Percentiles rank a stretch among this genome's conserved stretches.
Conservation (phyloP, 306 rosid genomes). For the Cicer pinnatifidum region DNA sequence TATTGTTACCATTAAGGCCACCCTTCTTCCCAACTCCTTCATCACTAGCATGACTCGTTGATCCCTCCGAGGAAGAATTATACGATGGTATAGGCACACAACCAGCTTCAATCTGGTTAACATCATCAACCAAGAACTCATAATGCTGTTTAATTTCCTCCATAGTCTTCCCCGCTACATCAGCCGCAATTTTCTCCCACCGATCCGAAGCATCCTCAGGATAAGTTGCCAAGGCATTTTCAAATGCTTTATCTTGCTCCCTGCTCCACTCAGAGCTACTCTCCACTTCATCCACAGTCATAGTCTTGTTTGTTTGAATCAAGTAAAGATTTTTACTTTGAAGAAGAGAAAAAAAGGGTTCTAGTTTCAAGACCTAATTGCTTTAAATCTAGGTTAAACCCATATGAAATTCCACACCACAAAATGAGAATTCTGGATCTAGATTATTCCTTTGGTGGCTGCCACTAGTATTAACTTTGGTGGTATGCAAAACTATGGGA, state of each 20-base stretch:
- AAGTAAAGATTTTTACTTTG: constrained; percentile 43
- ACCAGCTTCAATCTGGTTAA: constrained; percentile 84
- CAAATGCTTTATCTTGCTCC: constrained; percentile 93
- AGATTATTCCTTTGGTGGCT: constrained; percentile 38
- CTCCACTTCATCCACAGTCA: constrained; percentile 72
- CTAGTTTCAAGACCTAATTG: constrained; percentile 44
- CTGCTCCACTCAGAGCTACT: constrained; percentile 81
- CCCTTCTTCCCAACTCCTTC: constrained; percentile 77
- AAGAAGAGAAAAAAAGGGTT: constrained; percentile 44
- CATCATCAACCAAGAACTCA: constrained; percentile 79
- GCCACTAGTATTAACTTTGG: constrained; percentile 33
- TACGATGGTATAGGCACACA: constrained; percentile 81
- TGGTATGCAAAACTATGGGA: constrained; percentile 42
- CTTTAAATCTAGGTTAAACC: constrained; percentile 48
- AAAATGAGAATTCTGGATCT: constrained; percentile 51
- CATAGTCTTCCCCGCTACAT: constrained; percentile 77
- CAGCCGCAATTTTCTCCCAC: constrained; percentile 87
- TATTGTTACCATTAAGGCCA: constrained; percentile 47
- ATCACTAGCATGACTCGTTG: constrained; percentile 71
- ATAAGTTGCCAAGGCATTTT: constrained; percentile 79
- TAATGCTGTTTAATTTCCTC: constrained; percentile 84
- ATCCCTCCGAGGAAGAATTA: constrained; percentile 80
- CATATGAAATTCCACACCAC: constrained; percentile 40
- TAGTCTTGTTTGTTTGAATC: constrained; percentile 46
- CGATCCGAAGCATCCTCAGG: constrained; percentile 75